Evolutionary conservation across 495 filamentous ascomycete species (phyloP), one percentile per base, ranked within the genome.

Genomic region (Talaromyces liani): DNA sequence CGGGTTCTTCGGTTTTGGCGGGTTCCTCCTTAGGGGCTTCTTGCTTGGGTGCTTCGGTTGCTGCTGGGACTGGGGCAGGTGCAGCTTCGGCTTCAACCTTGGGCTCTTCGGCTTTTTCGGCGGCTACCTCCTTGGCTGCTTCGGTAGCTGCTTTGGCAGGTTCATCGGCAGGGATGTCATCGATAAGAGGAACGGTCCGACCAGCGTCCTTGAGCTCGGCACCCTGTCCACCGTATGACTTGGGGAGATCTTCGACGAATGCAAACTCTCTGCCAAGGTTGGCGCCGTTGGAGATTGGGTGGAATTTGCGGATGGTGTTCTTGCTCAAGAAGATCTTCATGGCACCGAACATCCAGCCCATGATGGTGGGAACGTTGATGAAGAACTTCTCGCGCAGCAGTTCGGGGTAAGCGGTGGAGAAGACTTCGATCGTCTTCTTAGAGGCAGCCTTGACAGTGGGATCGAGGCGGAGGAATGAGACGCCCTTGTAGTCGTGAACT

Each of bases 381-480:
- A 97, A 96, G 82, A 89, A 94, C 80, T 96, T 97, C 73, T 91
- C 84, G 62, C 87, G 86, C 31, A 96, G 81, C 22, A 94, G 84
- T 78, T 96, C 92, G 0, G 92, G 92, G 78, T 97, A 97, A 58
- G 88, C 87, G 58, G 83, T 84, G 53, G 81, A 77, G 75, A 97
- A 90, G 22, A 88, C 80, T 31, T 88, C 82, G 71, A 96, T 92
- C 41, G 88, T 90, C 78, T 91, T 86, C 73, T 85, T 86, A 65
- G 86, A 87, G 16, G 90, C 88, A 12, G 86, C 79, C 66, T 86
- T 88, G 66, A 90, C 80, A n/a, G 74, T 73, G 2, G 88, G 82
- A 59, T 90, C 85, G 71, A 86, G 81, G 24, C 89, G 87, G 51
- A 96, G 78, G 80, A 96, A 96, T 66, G 83, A 87, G 69, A 96